Evolutionary conservation across 495 filamentous ascomycete species (phyloP), one percentile per base, ranked within the genome.

Genomic region (Aspergillus ellipticus): DNA sequence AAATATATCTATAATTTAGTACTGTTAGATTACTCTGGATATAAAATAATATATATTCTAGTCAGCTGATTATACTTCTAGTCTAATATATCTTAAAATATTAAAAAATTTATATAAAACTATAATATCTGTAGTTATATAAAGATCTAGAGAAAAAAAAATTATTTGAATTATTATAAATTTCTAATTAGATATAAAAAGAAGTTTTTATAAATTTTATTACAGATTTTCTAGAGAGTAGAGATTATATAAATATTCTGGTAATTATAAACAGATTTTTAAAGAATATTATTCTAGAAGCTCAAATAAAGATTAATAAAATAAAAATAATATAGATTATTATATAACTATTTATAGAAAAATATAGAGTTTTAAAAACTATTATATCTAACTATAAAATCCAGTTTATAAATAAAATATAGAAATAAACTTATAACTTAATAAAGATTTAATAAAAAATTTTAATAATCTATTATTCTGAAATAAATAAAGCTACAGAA

Each of bases 61-160:
- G 10, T 41, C 3, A 17, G n/a, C n/a, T n/a, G n/a, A 41, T 3
- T 41, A 4, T 4, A 41, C 11, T 4, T 41, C 37, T 41, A 41
- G 10, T 41, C 3, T 41, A 41, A 41, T 41, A 41, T 41, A 41
- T 41, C 37, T 17, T 3, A 17, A 10, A 17, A 41, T 41, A 41
- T 41, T 19, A 43, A 20, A 43, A 43, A 19, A 43, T 43, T 16
- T 43, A 43, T 17, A 16, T 43, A 43, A 17, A 43, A 43, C n/a
- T 43, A 43, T 43, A 43, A 43, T 43, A 43, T 43, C n/a, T 43
- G 7, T 43, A 43, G 7, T 43, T 43, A 43, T 43, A 43, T 43
- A 43, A 43, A 43, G 20, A 7, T 43, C 8, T 43, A 43, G n/a
- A n/a, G 7, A 43, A 7, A 43, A 8, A 17, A 43, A 43, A 19